phyloP scores from a whole-genome alignment of 768 basidiomycete genomes.

The Glaciozyma martinii region DNA sequence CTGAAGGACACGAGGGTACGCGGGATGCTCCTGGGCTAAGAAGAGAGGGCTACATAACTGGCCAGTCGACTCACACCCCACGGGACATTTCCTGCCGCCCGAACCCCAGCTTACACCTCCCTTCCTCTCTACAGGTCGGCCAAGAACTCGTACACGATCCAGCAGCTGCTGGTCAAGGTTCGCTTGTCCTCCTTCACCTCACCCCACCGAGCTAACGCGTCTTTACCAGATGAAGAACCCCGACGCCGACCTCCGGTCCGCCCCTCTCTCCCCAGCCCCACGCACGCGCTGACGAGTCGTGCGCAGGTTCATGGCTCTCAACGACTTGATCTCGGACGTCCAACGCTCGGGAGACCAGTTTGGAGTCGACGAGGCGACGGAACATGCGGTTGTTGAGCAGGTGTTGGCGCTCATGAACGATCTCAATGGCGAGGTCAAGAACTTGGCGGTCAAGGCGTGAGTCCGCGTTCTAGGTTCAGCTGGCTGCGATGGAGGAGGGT shows the following conservation, averaged over 20 bases:
- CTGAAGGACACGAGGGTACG: no score
- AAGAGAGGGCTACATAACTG: no score
- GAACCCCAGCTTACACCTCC: no score
- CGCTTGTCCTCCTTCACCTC: not conserved
- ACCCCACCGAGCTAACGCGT: not conserved
- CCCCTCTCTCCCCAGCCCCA: no score
- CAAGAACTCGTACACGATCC: not conserved
- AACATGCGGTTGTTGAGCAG: conserved; percentile 72
- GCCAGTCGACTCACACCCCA: no score
- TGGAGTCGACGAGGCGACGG: conserved; percentile 71
- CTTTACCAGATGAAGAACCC: conserved; percentile 27
- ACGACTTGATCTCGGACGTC: conserved; percentile 83
- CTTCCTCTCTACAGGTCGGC: not conserved
- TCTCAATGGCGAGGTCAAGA: conserved; percentile 96
- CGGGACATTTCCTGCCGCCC: no score
- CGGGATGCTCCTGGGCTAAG: no score
- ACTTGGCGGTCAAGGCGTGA: conserved; percentile 90
- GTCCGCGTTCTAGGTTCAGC: conserved; percentile 29
- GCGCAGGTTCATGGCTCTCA: conserved; percentile 70
- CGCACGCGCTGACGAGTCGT: not conserved
- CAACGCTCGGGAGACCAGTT: conserved; percentile 61
- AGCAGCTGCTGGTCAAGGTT: not conserved
- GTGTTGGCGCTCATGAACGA: conserved; percentile 83
- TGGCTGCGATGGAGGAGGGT: not conserved
- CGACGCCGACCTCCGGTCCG: conserved; percentile 28